Conservation (phyloP, 2,329 filamentous ascomycete species). For the Tolypocladium sp. region DNA sequence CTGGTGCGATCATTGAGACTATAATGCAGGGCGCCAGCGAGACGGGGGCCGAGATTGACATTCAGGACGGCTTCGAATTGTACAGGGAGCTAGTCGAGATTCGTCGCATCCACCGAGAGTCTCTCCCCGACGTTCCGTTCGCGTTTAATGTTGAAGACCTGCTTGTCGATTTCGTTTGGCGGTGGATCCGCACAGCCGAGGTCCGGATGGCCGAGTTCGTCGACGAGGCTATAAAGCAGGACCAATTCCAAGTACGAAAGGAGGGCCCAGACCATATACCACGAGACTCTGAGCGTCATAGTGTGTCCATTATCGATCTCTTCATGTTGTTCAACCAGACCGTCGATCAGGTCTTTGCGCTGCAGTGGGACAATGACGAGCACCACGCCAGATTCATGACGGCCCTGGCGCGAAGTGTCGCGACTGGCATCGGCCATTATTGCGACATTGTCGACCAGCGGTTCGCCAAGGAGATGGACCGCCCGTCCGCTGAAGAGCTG, state of each 20-base stretch:
- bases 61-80: slow-evolving; percentile 89
- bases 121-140: slow-evolving; percentile 65
- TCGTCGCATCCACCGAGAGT: slow-evolving; percentile 68
- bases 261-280: slow-evolving; percentile 54
- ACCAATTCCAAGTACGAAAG: slow-evolving; percentile 69
- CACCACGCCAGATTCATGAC: slow-evolving; percentile 98
- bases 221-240: slow-evolving; percentile 83
- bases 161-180: slow-evolving; percentile 88
- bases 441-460: slow-evolving; percentile 83
- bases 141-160: slow-evolving; percentile 81
- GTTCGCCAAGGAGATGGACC: slow-evolving; percentile 89
- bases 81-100: slow-evolving; percentile 85
- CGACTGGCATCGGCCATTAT: slow-evolving; percentile 74
- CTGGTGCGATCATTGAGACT: slow-evolving; percentile 70
- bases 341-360: slow-evolving; percentile 73
- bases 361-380: slow-evolving; percentile 89
- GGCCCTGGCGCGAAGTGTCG: slow-evolving; percentile 74
- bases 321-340: slow-evolving; percentile 92
- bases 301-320: slow-evolving; percentile 84
- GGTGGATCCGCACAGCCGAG: slow-evolving; percentile 82
- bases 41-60: slow-evolving; percentile 64
- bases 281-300: slow-evolving; percentile 78
- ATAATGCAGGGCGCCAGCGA: slow-evolving; percentile 68
- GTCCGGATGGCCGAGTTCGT: slow-evolving; percentile 73
- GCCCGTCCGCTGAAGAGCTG: slow-evolving; percentile 78